Evolutionary conservation across 805 yeast species (phyloP).

Genomic region (Candida morakotiae): DNA sequence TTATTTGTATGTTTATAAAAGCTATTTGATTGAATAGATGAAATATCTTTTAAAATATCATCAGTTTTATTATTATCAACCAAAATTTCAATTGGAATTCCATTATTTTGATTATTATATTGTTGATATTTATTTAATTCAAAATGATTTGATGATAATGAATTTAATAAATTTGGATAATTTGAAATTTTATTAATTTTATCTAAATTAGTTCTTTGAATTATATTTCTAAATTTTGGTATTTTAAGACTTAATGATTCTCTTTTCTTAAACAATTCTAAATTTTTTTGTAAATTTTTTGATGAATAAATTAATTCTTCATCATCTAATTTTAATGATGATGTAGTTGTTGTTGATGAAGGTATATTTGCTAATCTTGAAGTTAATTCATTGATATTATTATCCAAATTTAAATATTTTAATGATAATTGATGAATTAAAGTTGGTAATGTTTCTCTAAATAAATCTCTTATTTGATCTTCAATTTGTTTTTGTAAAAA

Average conservation of each 20-base stretch:
- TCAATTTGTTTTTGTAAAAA: constrained; percentile 82
- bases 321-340: constrained; percentile 11
- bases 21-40: constrained; percentile 43
- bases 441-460: constrained; percentile 80
- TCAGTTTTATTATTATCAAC: constrained; percentile 31
- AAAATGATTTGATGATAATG: constrained; percentile 26
- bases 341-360: background rate
- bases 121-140: constrained; percentile 8
- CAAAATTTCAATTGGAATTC: constrained; percentile 35
- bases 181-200: constrained; percentile 26
- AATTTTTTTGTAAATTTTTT: constrained; percentile 37
- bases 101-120: constrained; percentile 19
- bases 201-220: constrained; percentile 53
- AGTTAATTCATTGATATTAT: constrained; percentile 5
- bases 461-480: constrained; percentile 70
- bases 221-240: constrained; percentile 52
- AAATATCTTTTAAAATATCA: constrained; percentile 35
- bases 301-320: constrained; percentile 38
- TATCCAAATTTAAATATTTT: constrained; percentile 32
- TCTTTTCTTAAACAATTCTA: constrained; percentile 51
- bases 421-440: constrained; percentile 72
- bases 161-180: constrained; percentile 32
- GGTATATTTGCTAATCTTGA: constrained; percentile 1
- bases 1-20: constrained; percentile 28
- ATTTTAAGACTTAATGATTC: constrained; percentile 74